Evolutionary conservation across 768 basidiomycete genomes (phyloP).

Genomic region (Russula sp.): DNA sequence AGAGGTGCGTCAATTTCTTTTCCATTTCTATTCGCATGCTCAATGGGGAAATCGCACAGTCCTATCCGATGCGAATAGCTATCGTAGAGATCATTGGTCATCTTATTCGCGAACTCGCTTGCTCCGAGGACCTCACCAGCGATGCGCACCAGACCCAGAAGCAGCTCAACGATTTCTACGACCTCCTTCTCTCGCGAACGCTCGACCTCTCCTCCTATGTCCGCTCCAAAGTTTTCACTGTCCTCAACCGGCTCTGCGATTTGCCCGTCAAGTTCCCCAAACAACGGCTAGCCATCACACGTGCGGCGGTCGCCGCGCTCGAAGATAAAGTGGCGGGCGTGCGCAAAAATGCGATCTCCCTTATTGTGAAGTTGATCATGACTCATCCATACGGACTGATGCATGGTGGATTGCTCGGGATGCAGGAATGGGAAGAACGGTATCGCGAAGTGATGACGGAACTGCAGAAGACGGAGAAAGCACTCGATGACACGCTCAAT

Average conservation of each 20-base stretch:
- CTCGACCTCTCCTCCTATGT: constrained; percentile 90
- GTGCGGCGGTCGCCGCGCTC: constrained; percentile 72
- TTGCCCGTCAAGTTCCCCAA: constrained; percentile 80
- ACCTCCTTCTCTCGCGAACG: constrained; percentile 80
- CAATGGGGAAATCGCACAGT: constrained; percentile 43
- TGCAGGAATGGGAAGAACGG: constrained; percentile 68
- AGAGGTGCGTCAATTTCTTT: constrained; percentile 53
- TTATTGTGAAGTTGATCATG: constrained; percentile 68
- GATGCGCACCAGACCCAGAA: constrained; percentile 54
- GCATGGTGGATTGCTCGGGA: constrained; percentile 77
- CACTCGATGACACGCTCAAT: constrained; percentile 60
- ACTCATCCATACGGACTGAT: constrained; percentile 88
- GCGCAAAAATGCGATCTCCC: constrained; percentile 75
- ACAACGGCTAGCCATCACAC: constrained; percentile 72
- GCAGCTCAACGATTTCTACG: constrained; percentile 77
- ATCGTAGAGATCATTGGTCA: constrained; percentile 86
- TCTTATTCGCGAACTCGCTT: constrained; percentile 78
- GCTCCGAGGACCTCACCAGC: constrained; percentile 47
- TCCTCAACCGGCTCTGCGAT: constrained; percentile 74
- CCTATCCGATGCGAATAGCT: constrained; percentile 95
- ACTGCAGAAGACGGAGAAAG: constrained; percentile 66
- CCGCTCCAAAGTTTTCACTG: constrained; percentile 79
- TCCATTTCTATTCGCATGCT: neutral
- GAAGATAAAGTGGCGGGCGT: constrained; percentile 89
- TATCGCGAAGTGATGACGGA: constrained; percentile 62